These are phyloP conservation scores for Gossypium trilobum DNA, from an alignment of 441 rosid species.

Conservation along the genomic window DNA sequence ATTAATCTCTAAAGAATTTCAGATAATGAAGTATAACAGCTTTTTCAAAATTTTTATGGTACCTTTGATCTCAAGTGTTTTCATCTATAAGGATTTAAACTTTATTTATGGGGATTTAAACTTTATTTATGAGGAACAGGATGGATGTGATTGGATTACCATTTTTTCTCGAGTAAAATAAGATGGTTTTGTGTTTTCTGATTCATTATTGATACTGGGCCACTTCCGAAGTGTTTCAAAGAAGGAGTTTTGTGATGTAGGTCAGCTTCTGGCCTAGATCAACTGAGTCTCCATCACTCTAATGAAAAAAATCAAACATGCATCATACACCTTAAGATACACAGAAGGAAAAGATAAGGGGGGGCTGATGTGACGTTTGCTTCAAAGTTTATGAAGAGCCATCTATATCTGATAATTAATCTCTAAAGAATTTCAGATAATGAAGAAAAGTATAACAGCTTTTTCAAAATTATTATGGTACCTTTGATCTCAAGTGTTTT, in stretches of 20 bases:
- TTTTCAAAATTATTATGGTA: constrained; percentile 2
- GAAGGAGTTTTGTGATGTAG: not conserved
- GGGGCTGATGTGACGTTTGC: not conserved
- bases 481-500: not conserved
- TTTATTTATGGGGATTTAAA: not conserved
- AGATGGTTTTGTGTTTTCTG: not conserved
- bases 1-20: not conserved
- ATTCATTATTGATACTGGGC: not conserved
- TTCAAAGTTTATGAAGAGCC: not conserved
- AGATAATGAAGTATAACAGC: not conserved
- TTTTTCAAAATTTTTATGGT: not conserved
- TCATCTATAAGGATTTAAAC: not conserved
- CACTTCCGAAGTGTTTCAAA: not conserved
- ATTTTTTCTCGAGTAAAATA: not conserved
- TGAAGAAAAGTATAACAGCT: not conserved
- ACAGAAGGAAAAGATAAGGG: not conserved
- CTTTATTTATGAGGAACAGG: not conserved
- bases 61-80: not conserved
- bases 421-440: not conserved
- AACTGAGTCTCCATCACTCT: not conserved
- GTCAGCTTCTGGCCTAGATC: not conserved
- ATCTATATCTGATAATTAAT: not conserved
- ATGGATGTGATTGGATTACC: not conserved
- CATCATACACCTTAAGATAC: not conserved
- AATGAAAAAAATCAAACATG: not conserved